Conservation (phyloP, 179 eudicot genomes). For the Beta corolliflora region DNA sequence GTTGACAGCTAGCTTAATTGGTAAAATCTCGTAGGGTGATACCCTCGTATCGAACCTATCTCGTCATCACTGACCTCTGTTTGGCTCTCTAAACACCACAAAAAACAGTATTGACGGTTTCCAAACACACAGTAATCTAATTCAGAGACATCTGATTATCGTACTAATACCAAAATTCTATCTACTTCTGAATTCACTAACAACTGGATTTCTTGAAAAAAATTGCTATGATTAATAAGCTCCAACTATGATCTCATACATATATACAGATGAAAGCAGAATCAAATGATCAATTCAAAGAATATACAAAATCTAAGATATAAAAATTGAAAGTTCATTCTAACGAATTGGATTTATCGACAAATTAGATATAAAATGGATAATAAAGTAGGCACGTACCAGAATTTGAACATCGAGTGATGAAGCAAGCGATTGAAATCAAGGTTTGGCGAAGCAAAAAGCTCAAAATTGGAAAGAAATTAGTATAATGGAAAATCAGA, state of each 20-base stretch:
- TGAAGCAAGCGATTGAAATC: neutral
- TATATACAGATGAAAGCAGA: neutral
- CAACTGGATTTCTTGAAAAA: neutral
- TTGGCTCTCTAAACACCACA: too few relatives aligned
- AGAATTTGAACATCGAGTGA: slow-evolving; percentile 34
- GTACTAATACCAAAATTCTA: neutral
- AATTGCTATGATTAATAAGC: too few relatives aligned
- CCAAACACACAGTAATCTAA: neutral
- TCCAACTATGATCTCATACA: too few relatives aligned
- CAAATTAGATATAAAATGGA: neutral
- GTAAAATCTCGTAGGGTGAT: too few relatives aligned
- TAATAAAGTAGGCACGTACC: slow-evolving; percentile 13
- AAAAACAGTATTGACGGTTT: neutral
- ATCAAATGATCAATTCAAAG: neutral
- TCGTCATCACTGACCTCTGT: too few relatives aligned
- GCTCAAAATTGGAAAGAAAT: neutral
- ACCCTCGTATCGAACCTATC: too few relatives aligned
- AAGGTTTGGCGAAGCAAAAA: neutral
- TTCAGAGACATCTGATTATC: neutral
- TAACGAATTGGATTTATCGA: neutral
- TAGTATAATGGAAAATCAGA: neutral
- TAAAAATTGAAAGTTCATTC: neutral
- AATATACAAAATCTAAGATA: neutral
- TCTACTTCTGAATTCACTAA: neutral
- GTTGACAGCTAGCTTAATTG: too few relatives aligned